Evolutionary conservation across 1,139 yeast species (phyloP), one percentile per base, ranked within the genome.

Genomic region (Pichia sp.): DNA sequence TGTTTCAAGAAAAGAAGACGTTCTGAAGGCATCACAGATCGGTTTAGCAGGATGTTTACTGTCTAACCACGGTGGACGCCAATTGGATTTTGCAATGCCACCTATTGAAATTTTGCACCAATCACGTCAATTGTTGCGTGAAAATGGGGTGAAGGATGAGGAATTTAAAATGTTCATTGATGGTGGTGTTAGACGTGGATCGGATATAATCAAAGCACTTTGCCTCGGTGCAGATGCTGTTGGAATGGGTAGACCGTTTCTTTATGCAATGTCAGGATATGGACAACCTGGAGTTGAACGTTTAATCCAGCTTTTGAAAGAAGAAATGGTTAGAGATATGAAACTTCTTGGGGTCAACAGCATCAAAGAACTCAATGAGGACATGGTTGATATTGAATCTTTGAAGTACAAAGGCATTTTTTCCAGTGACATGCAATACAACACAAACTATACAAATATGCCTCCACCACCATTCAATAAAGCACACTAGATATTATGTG

Each of bases 11-110:
- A 76, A 76, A n/a, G 77, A 70, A 39, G 83, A 79, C 52, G 71
- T 81, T 4, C 58, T 76, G 44, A 68, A 65, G 53, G 80, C 79
- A 17, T 75, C 74, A 17, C 76, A 77, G 50, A 60, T 75, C 50
- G 81, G 81, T 0, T 74, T 77, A 44, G 74, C 75, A 38, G 85
- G 85, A 9, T 72, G 81, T 33, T 75, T 82, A 1, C 61, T 83
- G 32, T 81, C 87, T 8, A 82, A 83, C 58, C 88, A 83, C 59
- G 88, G 87, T 46, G 90, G 88, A 42, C 69, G 87, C 54, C 88
- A 82, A 58, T 65, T 83, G 46, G 89, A 83, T 56, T 81, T 73
- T 52, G 67, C 83, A 1, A 73, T 76, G 51, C 79, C 87, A 0
- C 86, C 88, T 7, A 68, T 83, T 33, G 88, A 83, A 61, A 77